phyloP scores from a whole-genome alignment of 164 flowering plant genomes.

The Kingdonia uniflora region DNA sequence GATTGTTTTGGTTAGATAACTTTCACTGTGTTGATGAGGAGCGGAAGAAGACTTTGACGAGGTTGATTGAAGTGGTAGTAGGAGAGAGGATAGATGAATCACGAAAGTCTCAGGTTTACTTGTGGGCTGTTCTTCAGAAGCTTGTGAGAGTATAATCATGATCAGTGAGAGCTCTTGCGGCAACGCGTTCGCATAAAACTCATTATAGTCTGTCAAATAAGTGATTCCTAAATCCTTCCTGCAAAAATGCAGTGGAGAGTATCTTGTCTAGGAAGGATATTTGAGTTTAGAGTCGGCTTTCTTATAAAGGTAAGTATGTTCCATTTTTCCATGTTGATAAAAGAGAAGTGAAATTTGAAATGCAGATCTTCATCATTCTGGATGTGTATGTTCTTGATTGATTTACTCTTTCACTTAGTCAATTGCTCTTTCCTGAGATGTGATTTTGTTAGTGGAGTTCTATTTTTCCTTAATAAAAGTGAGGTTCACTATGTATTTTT shows the following conservation, averaged over 20 bases:
- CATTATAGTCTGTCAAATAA: slow-evolving; percentile 22
- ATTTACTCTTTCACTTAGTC: background rate
- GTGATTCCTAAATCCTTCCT: slow-evolving; percentile 10
- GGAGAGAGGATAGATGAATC: slow-evolving; percentile 64
- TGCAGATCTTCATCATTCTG: background rate
- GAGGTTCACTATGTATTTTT: too few relatives aligned
- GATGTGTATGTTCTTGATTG: background rate
- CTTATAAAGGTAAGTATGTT: too few relatives aligned
- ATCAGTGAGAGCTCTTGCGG: background rate
- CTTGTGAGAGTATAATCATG: slow-evolving; percentile 53
- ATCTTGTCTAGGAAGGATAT: slow-evolving; percentile 1
- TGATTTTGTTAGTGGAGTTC: background rate
- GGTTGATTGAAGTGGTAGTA: slow-evolving; percentile 87
- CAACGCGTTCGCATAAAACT: too few relatives aligned
- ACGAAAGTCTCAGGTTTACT: slow-evolving; percentile 60
- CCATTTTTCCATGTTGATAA: background rate
- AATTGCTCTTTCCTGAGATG: background rate
- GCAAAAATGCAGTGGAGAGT: too few relatives aligned
- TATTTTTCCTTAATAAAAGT: background rate
- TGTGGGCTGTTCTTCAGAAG: slow-evolving; percentile 91
- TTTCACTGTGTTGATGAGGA: slow-evolving; percentile 69
- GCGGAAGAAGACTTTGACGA: slow-evolving; percentile 47
- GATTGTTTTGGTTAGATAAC: slow-evolving; percentile 90
- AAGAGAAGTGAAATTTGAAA: background rate
- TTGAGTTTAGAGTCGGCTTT: background rate